These are phyloP conservation scores for Parathielavia appendiculata DNA, from an alignment of 495 filamentous ascomycete genomes.

Conservation along the genomic window DNA sequence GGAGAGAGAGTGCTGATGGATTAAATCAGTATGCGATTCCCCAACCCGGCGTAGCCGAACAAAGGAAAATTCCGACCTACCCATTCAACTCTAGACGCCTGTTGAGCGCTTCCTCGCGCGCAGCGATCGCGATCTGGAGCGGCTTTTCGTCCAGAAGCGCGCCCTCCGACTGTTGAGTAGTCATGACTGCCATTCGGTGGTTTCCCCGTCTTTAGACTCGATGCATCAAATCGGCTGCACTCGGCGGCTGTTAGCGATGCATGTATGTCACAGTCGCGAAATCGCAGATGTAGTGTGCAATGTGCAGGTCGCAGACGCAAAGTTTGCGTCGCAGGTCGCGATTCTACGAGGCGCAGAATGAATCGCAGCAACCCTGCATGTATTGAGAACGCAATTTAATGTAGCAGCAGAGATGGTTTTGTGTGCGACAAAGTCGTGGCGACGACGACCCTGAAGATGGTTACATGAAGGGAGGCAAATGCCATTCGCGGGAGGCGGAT, in stretches of 20 bases:
- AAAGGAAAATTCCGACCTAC: constrained; percentile 22
- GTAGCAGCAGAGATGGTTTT: background rate
- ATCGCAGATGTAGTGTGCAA: background rate
- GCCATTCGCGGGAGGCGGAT: constrained; percentile 11
- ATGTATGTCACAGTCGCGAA: constrained; percentile 6
- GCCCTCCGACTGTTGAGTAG: constrained; percentile 45
- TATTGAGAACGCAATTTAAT: background rate
- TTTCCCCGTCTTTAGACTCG: constrained; percentile 17
- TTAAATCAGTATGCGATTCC: background rate
- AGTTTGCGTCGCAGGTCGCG: background rate
- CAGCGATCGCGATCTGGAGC: constrained; percentile 42
- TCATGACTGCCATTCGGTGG: constrained; percentile 51
- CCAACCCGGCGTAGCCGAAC: background rate
- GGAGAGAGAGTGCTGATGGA: constrained; percentile 19
- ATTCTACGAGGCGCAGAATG: background rate
- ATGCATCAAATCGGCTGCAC: constrained; percentile 28
- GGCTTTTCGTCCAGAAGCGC: constrained; percentile 46
- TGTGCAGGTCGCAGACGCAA: constrained; percentile 5
- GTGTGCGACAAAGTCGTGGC: constrained; percentile 10
- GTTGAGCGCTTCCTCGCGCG: constrained; percentile 36
- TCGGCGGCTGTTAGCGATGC: constrained; percentile 14
- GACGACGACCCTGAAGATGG: constrained; percentile 14
- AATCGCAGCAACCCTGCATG: too few relatives aligned
- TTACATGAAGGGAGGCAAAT: constrained; percentile 11
- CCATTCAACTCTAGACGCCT: constrained; percentile 28